A percentile compares a stretch with the other conserved stretches of the same genome.
phyloP scores from a whole-genome alignment of 768 basidiomycete species.

The Suillus variegatus region DNA sequence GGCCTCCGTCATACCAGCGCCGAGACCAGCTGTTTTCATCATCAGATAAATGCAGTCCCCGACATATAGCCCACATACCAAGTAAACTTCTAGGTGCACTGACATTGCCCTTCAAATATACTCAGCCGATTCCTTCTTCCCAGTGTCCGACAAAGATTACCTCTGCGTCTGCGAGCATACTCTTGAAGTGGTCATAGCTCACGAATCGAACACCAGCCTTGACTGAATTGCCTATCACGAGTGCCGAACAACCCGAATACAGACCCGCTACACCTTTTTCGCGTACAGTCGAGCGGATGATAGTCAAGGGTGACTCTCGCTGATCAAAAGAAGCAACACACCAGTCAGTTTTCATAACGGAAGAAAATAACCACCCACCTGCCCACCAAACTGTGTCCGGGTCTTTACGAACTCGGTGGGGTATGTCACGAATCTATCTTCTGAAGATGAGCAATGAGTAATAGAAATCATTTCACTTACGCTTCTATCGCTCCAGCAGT shows the following conservation, averaged over 20 bases:
- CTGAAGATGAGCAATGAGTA: conserved; percentile 28
- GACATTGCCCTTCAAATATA: conserved; percentile 74
- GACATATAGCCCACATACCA: conserved; percentile 46
- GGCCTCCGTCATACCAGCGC: conserved; percentile 91
- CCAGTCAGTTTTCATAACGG: neutral
- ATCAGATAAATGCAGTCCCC: neutral
- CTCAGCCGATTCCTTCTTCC: conserved; percentile 2
- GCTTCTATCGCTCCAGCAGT: conserved; percentile 94
- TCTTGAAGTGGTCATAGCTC: conserved; percentile 92
- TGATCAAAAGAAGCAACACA: conserved; percentile 23
- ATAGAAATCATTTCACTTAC: conserved; percentile 44
- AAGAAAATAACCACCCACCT: conserved; percentile 41
- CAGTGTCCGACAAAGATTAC: conserved; percentile 38
- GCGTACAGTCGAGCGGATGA: conserved; percentile 72
- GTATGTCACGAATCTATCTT: conserved; percentile 76
- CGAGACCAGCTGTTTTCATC: conserved; percentile 59
- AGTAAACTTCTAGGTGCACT: conserved; percentile 82
- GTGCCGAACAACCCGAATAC: conserved; percentile 91
- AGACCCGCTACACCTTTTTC: conserved; percentile 79
- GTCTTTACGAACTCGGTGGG: conserved; percentile 95
- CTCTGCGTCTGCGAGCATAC: conserved; percentile 76
- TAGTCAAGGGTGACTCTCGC: conserved; percentile 71
- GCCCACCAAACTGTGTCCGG: conserved; percentile 85
- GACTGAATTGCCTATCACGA: conserved; percentile 86
- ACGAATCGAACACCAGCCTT: conserved; percentile 98